phyloP scores from a whole-genome alignment of 1,284 basidiomycete genomes.

The Leccinum insigne region DNA sequence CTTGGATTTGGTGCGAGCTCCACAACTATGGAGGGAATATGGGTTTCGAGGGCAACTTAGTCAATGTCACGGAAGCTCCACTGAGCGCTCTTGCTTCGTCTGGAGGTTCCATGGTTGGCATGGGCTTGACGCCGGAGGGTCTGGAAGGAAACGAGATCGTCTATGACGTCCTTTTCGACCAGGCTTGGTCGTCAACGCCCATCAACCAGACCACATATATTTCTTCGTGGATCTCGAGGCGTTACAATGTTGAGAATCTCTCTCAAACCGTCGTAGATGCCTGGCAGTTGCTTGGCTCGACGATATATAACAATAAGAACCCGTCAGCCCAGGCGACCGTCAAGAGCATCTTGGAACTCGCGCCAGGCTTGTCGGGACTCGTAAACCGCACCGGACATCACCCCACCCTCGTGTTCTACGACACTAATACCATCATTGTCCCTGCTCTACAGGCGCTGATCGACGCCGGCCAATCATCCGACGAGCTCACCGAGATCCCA shows the following conservation, averaged over 20 bases:
- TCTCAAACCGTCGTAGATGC: constrained; percentile 34
- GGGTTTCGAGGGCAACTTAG: constrained; percentile 41
- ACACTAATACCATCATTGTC: constrained; percentile 18
- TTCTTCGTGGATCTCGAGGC: constrained; percentile 23
- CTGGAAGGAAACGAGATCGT: constrained; percentile 47
- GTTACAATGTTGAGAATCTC: constrained; percentile 31
- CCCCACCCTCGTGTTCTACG: constrained; percentile 40
- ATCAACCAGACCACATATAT: not conserved
- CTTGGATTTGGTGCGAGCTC: constrained; percentile 33
- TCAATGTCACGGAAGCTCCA: not conserved
- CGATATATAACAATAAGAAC: constrained; percentile 42
- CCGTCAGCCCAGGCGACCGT: constrained; percentile 7
- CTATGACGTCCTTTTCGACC: constrained; percentile 44
- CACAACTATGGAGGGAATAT: constrained; percentile 45
- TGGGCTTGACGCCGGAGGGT: constrained; percentile 44
- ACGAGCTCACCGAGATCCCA: not conserved
- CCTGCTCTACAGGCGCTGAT: constrained; percentile 38
- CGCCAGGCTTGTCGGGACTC: constrained; percentile 35
- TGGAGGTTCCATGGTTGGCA: constrained; percentile 39
- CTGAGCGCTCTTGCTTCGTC: constrained; percentile 22
- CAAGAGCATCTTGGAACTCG: constrained; percentile 42
- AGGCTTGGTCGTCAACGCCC: constrained; percentile 39
- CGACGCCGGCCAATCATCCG: constrained; percentile 26
- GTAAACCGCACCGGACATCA: constrained; percentile 35
- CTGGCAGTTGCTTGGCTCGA: constrained; percentile 39